phyloP scores from a whole-genome alignment of 1,284 basidiomycete species.

The Pseudozyma sp. region DNA sequence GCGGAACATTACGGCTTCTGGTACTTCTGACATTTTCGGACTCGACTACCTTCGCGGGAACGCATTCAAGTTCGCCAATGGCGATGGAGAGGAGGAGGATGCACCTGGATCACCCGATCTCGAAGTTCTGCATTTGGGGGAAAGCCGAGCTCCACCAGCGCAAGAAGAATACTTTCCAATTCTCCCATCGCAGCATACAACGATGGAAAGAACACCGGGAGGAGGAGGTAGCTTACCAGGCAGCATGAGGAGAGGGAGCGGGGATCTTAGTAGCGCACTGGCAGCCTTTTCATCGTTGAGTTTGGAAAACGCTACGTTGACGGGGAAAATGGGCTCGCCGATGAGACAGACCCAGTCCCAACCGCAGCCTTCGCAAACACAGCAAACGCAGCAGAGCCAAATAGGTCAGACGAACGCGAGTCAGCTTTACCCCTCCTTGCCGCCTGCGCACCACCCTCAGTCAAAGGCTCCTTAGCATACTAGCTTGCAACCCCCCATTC shows the following conservation, averaged over 20 bases:
- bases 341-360: neutral
- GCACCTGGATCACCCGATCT: constrained; percentile 27
- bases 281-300: neutral
- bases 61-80: constrained; percentile 10
- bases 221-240: constrained; percentile 1
- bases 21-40: neutral
- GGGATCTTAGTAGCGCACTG: neutral
- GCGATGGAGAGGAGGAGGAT: constrained; percentile 18
- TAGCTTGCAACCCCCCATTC: neutral
- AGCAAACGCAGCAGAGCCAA: too few relatives aligned
- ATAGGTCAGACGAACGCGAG: too few relatives aligned
- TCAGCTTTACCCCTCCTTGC: neutral
- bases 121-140: neutral
- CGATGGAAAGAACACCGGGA: constrained; percentile 3
- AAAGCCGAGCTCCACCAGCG: neutral
- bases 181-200: neutral
- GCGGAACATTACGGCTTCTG: neutral
- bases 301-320: constrained; percentile 4
- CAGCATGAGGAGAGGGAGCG: neutral
- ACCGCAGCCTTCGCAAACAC: too few relatives aligned
- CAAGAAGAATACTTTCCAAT: constrained; percentile 7
- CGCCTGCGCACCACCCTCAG: neutral
- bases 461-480: neutral
- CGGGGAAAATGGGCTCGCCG: too few relatives aligned
- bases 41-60: constrained; percentile 5